phyloP scores from a whole-genome alignment of 805 yeast species.

The Candida methanosorbosa region DNA sequence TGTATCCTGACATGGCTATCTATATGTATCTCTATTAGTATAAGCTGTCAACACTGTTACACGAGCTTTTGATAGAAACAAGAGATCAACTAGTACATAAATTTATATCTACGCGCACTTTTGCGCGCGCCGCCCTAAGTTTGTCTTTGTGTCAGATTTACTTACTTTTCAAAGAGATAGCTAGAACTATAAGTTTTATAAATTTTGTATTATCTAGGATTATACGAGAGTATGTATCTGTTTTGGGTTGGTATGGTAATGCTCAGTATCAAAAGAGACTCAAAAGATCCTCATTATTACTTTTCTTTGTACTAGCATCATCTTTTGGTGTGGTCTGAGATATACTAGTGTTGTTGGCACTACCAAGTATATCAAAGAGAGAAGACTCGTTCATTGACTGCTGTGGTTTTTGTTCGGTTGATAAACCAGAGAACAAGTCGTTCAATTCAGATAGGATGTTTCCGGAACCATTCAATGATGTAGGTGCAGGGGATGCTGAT shows the following conservation, averaged over 20 bases:
- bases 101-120: too few species aligned
- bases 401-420: constrained; percentile 9
- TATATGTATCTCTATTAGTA: too few species aligned
- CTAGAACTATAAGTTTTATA: too few species aligned
- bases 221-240: not conserved
- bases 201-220: too few species aligned
- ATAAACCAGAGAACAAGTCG: constrained; percentile 46
- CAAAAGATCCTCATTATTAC: not conserved
- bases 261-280: not conserved
- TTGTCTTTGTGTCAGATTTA: too few species aligned
- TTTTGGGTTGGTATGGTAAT: not conserved
- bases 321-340: not conserved
- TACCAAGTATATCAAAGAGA: not conserved
- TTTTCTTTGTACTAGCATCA: not conserved
- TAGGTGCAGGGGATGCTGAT: constrained; percentile 1
- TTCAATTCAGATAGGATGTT: constrained; percentile 65
- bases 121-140: too few species aligned
- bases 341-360: too few species aligned
- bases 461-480: constrained; percentile 10
- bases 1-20: too few species aligned
- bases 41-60: too few species aligned
- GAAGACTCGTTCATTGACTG: not conserved
- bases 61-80: too few species aligned
- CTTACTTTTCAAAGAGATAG: too few species aligned
- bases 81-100: too few species aligned